Percentiles rank a stretch among this genome's conserved stretches.
Evolutionary conservation across 768 basidiomycete genomes (phyloP).

Genomic region (Imleria badia): DNA sequence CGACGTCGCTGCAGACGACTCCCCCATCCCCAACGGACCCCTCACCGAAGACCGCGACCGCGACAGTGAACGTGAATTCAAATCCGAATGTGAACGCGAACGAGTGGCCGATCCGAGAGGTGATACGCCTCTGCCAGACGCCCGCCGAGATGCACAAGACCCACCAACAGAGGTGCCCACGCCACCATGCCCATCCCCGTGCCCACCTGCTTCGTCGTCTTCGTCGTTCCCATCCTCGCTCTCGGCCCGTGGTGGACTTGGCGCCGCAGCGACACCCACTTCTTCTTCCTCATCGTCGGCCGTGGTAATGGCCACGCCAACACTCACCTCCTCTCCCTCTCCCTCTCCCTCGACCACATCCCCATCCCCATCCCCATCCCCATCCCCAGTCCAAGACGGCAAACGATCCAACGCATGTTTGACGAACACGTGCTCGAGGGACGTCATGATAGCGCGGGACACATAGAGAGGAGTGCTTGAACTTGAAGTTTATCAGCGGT

Average conservation of each 20-base stretch:
- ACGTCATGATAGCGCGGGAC: constrained; percentile 23
- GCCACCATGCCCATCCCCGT: background rate
- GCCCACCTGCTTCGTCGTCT: background rate
- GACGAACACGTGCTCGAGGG: constrained; percentile 24
- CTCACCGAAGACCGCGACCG: constrained; percentile 19
- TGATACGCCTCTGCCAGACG: background rate
- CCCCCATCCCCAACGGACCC: constrained; percentile 11
- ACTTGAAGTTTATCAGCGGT: background rate
- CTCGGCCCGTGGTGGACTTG: background rate
- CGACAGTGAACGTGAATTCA: constrained; percentile 4
- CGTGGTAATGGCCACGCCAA: constrained; percentile 17
- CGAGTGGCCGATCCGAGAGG: background rate
- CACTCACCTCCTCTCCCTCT: constrained; percentile 3
- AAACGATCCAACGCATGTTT: constrained; percentile 9
- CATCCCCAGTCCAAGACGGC: constrained; percentile 1
- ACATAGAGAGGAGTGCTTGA: constrained; percentile 16
- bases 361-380: background rate
- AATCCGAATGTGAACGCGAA: constrained; percentile 6
- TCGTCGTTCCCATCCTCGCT: background rate
- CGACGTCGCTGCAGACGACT: constrained; percentile 30
- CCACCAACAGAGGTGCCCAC: background rate
- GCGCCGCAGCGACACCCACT: background rate
- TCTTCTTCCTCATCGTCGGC: constrained; percentile 7
- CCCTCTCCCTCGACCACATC: background rate
- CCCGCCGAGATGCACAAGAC: background rate